phyloP scores from a whole-genome alignment of 176 grass and related monocot species.

The Phyllostachys edulis region DNA sequence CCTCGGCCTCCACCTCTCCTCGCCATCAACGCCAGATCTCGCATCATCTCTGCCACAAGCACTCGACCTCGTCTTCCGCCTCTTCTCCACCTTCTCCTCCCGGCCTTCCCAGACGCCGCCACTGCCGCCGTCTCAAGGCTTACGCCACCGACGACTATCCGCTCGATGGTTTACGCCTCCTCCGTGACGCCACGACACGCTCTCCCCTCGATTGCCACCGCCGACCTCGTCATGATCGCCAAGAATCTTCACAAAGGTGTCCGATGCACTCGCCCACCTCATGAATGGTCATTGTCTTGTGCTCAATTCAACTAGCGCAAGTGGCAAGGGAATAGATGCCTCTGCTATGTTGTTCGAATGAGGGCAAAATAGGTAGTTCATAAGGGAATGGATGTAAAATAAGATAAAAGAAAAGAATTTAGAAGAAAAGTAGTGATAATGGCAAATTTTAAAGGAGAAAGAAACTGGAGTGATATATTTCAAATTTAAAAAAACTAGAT shows the following conservation, averaged over 20 bases:
- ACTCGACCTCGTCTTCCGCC: slow-evolving; percentile 67
- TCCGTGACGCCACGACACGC: slow-evolving; percentile 52
- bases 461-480: too few species aligned
- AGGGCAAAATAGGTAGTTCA: too few species aligned
- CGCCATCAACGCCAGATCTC: slow-evolving; percentile 35
- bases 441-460: too few species aligned
- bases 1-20: slow-evolving; percentile 40
- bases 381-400: too few species aligned
- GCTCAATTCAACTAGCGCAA: too few species aligned
- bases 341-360: too few species aligned
- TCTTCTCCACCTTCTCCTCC: slow-evolving; percentile 45
- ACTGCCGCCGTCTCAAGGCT: slow-evolving; percentile 52
- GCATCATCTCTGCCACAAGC: slow-evolving; percentile 35
- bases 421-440: too few species aligned
- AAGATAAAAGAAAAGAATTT: too few species aligned
- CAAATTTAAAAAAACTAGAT: too few species aligned
- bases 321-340: too few species aligned
- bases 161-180: slow-evolving; percentile 56
- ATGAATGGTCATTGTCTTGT: slow-evolving; percentile 16
- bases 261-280: slow-evolving; percentile 70
- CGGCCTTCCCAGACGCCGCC: slow-evolving; percentile 32
- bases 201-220: slow-evolving; percentile 34
- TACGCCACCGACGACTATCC: slow-evolving; percentile 47
- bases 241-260: slow-evolving; percentile 66
- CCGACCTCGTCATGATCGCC: slow-evolving; percentile 40